These are phyloP conservation scores for Metschnikowia lachancei DNA, from an alignment of 805 yeast genomes.

Conservation along the genomic window DNA sequence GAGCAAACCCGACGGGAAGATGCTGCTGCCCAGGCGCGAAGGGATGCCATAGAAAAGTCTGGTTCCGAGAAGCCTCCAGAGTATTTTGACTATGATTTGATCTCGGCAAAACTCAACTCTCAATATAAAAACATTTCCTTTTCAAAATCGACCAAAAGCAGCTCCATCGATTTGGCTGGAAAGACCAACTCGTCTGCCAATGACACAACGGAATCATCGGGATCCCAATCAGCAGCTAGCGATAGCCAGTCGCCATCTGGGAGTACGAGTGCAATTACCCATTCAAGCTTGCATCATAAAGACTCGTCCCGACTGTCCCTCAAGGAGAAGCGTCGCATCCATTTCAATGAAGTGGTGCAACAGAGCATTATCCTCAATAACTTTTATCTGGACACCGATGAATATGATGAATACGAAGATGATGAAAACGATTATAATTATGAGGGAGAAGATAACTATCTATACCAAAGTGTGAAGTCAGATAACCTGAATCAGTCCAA, in stretches of 20 bases:
- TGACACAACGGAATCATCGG: neutral
- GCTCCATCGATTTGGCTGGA: slow-evolving; percentile 23
- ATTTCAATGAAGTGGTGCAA: slow-evolving; percentile 89
- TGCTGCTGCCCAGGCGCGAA: slow-evolving; percentile 22
- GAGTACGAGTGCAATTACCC: neutral
- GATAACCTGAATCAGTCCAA: slow-evolving; percentile 17
- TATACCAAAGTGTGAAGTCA: slow-evolving; percentile 18
- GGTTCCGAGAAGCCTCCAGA: slow-evolving; percentile 31
- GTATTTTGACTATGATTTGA: slow-evolving; percentile 44
- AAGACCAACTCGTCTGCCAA: slow-evolving; percentile 6
- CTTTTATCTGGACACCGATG: slow-evolving; percentile 12
- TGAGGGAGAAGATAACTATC: slow-evolving; percentile 18
- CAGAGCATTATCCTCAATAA: slow-evolving; percentile 80
- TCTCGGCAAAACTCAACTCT: slow-evolving; percentile 41
- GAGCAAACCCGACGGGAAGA: slow-evolving; percentile 33
- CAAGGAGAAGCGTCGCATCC: slow-evolving; percentile 64
- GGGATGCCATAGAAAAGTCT: slow-evolving; percentile 16
- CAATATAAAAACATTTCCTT: slow-evolving; percentile 31
- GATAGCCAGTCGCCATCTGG: slow-evolving; percentile 3
- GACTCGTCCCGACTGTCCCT: slow-evolving; percentile 7
- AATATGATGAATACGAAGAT: slow-evolving; percentile 17
- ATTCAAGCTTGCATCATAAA: slow-evolving; percentile 9
- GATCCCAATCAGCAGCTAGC: neutral
- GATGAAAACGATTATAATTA: slow-evolving; percentile 23
- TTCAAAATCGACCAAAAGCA: slow-evolving; percentile 35